Base-by-base conservation (phyloP, 805 yeast genomes). In the Sporopachydermia lactativora region DNA sequence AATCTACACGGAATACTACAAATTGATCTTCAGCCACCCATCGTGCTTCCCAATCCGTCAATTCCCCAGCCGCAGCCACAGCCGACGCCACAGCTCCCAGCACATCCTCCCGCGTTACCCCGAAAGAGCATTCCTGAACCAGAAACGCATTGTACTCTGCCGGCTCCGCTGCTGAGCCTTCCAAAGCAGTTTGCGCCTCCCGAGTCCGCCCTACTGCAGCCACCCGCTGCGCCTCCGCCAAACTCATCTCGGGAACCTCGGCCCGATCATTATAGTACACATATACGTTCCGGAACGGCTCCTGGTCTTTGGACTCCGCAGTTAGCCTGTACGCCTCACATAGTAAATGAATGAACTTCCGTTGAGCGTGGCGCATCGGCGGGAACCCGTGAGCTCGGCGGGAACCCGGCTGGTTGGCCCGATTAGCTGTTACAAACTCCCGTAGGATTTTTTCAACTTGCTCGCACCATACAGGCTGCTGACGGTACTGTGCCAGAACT, bases 271-370 rank as follows among this genome's bases (percentile, higher is more conserved):
- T 52, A 37, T 65, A 55, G 39, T 63, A 59, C n/a, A 85, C 65
- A 47, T 71, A 76, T 1, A 85, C 89, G 6, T 80, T 72, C 45
- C 95, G 58, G 40, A 73, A 65, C 0, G 95, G 95, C 47, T 84
- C 95, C 2, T 71, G 73, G 55, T 83, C 95, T 45, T 82, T 92
- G 2, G 88, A 72, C 50, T 81, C 86, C 0, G 80, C 64, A 48
- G 71, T 75, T 8, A 84, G 50, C 8, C 68, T 62, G 53, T 64
- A 84, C 0, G 73, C 58, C 17, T 65, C 71, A 0, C 86, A 78
- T 35, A 86, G 51, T 40, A 74, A 75, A 51, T 77, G 89, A 17
- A 86, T 59, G 52, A 85, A 84, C 45, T 64, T 63, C 38, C 96
- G 64, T 54, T 82, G 89, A 3, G 75, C 70, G 11, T 65, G 54